Conservation (phyloP, 768 basidiomycete species). For the Auriscalpium vulgare region DNA sequence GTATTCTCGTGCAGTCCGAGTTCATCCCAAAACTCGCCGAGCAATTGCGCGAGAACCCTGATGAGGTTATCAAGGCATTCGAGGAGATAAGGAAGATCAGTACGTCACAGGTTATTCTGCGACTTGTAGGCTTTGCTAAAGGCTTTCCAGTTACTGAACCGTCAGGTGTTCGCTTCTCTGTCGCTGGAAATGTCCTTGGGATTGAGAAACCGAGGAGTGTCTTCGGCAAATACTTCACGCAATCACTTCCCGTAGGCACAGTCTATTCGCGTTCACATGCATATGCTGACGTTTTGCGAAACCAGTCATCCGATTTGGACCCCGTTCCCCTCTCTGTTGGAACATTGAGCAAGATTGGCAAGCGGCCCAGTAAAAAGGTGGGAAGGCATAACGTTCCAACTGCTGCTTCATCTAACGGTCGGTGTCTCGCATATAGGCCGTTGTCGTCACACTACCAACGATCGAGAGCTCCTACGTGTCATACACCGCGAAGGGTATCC, state of each 20-base stretch:
- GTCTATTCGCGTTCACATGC: background rate
- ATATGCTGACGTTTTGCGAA: background rate
- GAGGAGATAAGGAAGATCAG: conserved; percentile 62
- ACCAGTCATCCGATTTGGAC: conserved; percentile 44
- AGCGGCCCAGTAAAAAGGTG: conserved; percentile 65
- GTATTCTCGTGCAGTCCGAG: conserved; percentile 67
- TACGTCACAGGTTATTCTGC: conserved; percentile 31
- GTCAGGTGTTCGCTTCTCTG: conserved; percentile 77
- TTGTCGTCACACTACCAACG: conserved; percentile 83
- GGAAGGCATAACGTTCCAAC: background rate
- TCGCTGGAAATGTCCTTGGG: conserved; percentile 77
- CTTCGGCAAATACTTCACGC: conserved; percentile 65
- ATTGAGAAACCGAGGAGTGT: conserved; percentile 64
- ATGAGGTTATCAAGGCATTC: conserved; percentile 63
- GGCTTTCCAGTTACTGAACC: conserved; percentile 67
- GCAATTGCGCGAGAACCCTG: conserved; percentile 65
- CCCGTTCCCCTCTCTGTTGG: conserved; percentile 61
- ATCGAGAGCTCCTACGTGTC: conserved; percentile 89
- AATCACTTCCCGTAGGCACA: conserved; percentile 46
- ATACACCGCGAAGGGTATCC: conserved; percentile 71
- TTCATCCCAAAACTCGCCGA: conserved; percentile 70
- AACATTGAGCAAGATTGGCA: conserved; percentile 70
- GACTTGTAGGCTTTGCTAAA: background rate
- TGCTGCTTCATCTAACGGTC: background rate
- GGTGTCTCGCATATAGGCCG: conserved; percentile 40